Base-by-base conservation (phyloP, 805 yeast species). In the Komagataella phaffii region DNA sequence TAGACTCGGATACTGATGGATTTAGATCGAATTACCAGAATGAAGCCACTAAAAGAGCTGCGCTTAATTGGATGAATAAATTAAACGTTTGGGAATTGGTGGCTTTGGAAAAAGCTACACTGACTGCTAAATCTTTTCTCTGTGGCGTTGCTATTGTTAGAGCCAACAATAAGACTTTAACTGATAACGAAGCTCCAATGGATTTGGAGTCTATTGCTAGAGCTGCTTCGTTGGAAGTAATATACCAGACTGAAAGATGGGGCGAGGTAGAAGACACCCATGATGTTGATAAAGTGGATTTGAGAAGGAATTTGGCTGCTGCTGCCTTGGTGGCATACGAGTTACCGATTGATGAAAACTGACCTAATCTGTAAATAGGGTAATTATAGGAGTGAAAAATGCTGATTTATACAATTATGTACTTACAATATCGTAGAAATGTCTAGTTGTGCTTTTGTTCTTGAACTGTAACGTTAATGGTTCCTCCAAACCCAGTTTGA, bases 211-310 rank as follows among this genome's bases (percentile, higher is more conserved):
- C 88, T 55, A 74, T 91, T 45, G 84, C 90, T 1, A 79, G 79
- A 59, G 77, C 85, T 53, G 89, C 89, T 7, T 82, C 85, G 52
- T 71, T 93, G 59, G 99, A 93, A 62, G 82, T 83, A 12, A 80
- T 83, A 40, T 79, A 78, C 66, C 99, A 93, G 68, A 86, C 95
- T 43, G 81, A 80, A 19, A 77, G 82, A 61, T 93, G 99, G 99
- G 99, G 99, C 36, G 97, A 91, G 66, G 98, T 91, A 21, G 98
- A 93, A 68, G 99, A 93, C 62, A 88, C 98, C 2, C 99, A 93
- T 63, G 99, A 93, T 64, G 97, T 93, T n/a, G 95, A 88, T 60
- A 83, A 85, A 65, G 95, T 83, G 45, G 97, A 93, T 59, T 75
- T 95, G 59, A 74, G 88, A 60, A 81, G 97, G 66, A 81, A 82